Conservation (phyloP, 2,329 filamentous ascomycete species). For the Orbilia quercus region DNA sequence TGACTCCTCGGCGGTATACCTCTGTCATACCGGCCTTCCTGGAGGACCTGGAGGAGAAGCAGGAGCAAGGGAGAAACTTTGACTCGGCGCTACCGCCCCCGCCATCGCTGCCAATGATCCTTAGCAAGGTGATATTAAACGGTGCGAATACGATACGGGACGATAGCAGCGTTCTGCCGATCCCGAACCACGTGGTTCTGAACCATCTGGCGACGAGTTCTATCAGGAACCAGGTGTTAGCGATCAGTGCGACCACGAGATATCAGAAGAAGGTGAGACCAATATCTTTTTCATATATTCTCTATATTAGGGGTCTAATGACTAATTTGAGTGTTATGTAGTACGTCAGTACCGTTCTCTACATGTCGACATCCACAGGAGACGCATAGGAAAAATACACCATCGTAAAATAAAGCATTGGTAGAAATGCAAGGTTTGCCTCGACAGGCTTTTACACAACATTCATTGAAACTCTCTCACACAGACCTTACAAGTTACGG, state of each 20-base stretch:
- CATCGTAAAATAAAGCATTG: slow-evolving; percentile 63
- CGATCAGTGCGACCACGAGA: slow-evolving; percentile 94
- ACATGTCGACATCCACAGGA: slow-evolving; percentile 75
- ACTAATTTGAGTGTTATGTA: slow-evolving; percentile 63
- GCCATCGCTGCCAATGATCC: slow-evolving; percentile 85
- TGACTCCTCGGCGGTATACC: slow-evolving; percentile 69
- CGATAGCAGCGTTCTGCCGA: slow-evolving; percentile 94
- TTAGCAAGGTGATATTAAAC: slow-evolving; percentile 94
- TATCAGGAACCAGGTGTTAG: slow-evolving; percentile 95
- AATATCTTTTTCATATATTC: slow-evolving; percentile 1
- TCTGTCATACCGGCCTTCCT: slow-evolving; percentile 84
- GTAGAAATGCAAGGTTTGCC: slow-evolving; percentile 2
- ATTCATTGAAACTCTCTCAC: background rate
- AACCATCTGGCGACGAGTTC: slow-evolving; percentile 98
- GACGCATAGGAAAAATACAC: slow-evolving; percentile 26
- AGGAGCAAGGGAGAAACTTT: slow-evolving; percentile 72
- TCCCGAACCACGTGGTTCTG: slow-evolving; percentile 96
- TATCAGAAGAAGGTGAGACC: slow-evolving; percentile 86
- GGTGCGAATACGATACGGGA: slow-evolving; percentile 92
- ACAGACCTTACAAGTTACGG: background rate
- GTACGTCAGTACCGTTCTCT: slow-evolving; percentile 98
- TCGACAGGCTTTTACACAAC: background rate
- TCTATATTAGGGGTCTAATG: too few species aligned
- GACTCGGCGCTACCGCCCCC: slow-evolving; percentile 71
- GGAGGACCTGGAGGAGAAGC: slow-evolving; percentile 83